Evolutionary conservation across 1,284 basidiomycete genomes (phyloP).

Genomic region (Sporisorium graminicola): DNA sequence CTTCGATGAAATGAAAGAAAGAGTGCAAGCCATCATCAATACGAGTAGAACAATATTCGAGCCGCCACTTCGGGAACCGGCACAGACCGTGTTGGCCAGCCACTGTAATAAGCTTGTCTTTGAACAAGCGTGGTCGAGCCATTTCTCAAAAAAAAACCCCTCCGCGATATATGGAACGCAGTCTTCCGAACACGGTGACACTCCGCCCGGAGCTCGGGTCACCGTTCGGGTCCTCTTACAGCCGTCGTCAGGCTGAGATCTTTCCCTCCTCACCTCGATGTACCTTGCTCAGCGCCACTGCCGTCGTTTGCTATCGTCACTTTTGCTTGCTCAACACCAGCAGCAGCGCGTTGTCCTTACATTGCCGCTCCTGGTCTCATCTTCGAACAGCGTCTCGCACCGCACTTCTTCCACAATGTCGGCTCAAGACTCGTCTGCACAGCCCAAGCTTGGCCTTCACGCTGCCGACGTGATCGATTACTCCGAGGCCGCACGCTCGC

Average conservation of each 20-base stretch:
- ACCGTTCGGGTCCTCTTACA: slow-evolving; percentile 4
- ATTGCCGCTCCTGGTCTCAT: not conserved
- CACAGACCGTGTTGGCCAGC: too few species aligned
- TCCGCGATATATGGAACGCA: slow-evolving; percentile 7
- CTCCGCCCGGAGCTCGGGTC: too few species aligned
- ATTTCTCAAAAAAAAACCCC: slow-evolving; percentile 3
- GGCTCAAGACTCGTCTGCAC: not conserved
- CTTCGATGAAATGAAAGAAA: slow-evolving; percentile 1
- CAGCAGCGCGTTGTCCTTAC: not conserved
- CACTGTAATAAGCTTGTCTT: too few species aligned
- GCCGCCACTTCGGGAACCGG: not conserved
- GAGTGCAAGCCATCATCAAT: not conserved
- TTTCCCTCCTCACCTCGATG: slow-evolving; percentile 18
- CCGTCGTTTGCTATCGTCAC: not conserved
- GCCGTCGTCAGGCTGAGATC: not conserved
- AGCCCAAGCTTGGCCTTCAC: slow-evolving; percentile 40
- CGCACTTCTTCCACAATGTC: slow-evolving; percentile 11
- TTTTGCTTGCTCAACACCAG: not conserved
- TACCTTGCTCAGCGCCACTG: slow-evolving; percentile 3
- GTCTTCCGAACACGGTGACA: slow-evolving; percentile 21
- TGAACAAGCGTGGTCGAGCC: slow-evolving; percentile 26
- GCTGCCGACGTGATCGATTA: slow-evolving; percentile 46
- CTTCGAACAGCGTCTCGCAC: not conserved
- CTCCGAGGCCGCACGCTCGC: slow-evolving; percentile 44
- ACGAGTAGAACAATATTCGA: slow-evolving; percentile 8